These are phyloP conservation scores for Suillus alpinus DNA, from an alignment of 768 basidiomycete species.

Conservation along the genomic window DNA sequence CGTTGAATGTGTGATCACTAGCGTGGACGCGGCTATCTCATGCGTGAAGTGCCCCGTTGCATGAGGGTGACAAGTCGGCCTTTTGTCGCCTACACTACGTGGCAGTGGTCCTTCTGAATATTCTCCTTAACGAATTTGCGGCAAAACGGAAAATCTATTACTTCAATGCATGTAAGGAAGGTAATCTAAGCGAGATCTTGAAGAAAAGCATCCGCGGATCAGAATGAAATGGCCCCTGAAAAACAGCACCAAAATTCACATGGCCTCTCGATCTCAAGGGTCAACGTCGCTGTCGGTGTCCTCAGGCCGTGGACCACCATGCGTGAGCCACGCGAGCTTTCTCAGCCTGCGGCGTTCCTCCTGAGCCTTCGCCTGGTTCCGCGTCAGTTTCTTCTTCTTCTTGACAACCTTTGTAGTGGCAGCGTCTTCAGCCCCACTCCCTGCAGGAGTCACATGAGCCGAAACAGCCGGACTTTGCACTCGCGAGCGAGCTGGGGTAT, in stretches of 20 bases:
- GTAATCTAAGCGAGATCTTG: conserved; percentile 2
- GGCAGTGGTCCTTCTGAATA: neutral
- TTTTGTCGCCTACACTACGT: neutral
- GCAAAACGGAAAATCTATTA: conserved; percentile 2
- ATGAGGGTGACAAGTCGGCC: neutral
- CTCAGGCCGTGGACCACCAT: conserved; percentile 80
- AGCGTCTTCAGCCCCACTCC: conserved; percentile 71
- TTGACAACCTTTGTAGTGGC: conserved; percentile 42
- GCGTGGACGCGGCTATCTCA: neutral
- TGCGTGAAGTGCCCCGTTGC: neutral
- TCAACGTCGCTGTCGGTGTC: conserved; percentile 69
- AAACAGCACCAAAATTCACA: neutral
- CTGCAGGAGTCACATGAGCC: conserved; percentile 69
- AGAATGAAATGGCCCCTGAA: conserved; percentile 3
- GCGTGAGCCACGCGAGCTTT: conserved; percentile 79
- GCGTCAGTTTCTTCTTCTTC: conserved; percentile 91
- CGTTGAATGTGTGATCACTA: neutral
- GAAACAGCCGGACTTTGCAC: conserved; percentile 71
- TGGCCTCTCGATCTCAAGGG: conserved; percentile 8
- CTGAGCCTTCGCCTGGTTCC: conserved; percentile 84
- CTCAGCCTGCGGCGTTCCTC: conserved; percentile 81
- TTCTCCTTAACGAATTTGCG: neutral
- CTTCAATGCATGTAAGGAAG: conserved; percentile 1
- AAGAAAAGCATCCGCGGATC: conserved; percentile 3
- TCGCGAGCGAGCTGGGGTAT: conserved; percentile 70